These are phyloP conservation scores for Aspergillus avenaceus DNA, from an alignment of 495 filamentous ascomycete species.

Conservation along the genomic window DNA sequence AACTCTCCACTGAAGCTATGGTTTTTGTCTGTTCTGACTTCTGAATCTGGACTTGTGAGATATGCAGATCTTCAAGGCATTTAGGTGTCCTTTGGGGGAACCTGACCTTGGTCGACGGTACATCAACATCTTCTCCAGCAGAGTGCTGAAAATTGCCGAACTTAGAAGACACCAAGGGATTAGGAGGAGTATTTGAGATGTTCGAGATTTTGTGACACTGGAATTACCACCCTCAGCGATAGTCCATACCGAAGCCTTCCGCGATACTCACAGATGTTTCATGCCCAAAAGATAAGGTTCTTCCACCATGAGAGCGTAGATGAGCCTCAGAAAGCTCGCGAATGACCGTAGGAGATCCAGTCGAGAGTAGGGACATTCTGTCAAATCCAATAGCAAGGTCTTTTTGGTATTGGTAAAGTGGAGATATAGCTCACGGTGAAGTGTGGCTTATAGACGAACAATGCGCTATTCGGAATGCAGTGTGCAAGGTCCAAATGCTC, in stretches of 20 bases:
- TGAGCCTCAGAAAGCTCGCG: constrained; percentile 19
- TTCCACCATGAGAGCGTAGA: constrained; percentile 12
- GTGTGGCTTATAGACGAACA: background rate
- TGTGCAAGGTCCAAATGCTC: constrained; percentile 23
- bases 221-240: background rate
- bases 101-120: constrained; percentile 35
- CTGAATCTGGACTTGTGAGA: constrained; percentile 51
- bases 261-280: constrained; percentile 27
- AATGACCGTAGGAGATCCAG: constrained; percentile 19
- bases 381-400: background rate
- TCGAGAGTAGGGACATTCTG: constrained; percentile 27
- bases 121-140: constrained; percentile 15
- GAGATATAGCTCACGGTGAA: constrained; percentile 1
- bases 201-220: constrained; percentile 27
- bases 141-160: constrained; percentile 31
- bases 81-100: background rate
- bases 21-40: constrained; percentile 41
- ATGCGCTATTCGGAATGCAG: constrained; percentile 4
- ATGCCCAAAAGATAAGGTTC: constrained; percentile 15
- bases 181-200: constrained; percentile 24
- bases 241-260: background rate
- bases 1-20: constrained; percentile 19
- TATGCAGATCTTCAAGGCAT: background rate
- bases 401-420: constrained; percentile 2
- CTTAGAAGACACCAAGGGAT: constrained; percentile 35